phyloP scores from a whole-genome alignment of 2,329 filamentous ascomycete species.

The Cryphonectria parasitica region DNA sequence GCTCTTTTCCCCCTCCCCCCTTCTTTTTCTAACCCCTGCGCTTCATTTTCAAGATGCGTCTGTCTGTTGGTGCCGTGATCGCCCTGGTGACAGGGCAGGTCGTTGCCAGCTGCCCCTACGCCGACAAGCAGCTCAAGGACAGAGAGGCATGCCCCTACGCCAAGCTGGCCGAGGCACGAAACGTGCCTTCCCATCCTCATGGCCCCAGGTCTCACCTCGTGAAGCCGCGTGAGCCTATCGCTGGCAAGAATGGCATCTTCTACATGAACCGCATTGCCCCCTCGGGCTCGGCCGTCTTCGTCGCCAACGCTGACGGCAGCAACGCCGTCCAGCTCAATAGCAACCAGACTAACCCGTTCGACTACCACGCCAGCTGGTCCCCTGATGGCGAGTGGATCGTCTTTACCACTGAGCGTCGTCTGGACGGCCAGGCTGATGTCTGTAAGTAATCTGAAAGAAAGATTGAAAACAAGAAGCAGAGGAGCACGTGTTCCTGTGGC shows the following conservation, averaged over 20 bases:
- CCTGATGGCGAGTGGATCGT: constrained; percentile 44
- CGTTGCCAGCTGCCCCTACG: constrained; percentile 19
- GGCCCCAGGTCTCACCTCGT: constrained; percentile 2
- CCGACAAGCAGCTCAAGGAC: constrained; percentile 27
- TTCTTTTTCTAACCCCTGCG: too few relatives aligned
- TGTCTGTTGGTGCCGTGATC: constrained; percentile 14
- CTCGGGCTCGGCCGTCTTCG: constrained; percentile 30
- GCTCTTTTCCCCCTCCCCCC: neutral
- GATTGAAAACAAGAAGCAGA: neutral
- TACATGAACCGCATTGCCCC: constrained; percentile 33
- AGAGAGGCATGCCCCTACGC: constrained; percentile 25
- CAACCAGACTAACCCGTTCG: constrained; percentile 37
- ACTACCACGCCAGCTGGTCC: constrained; percentile 46
- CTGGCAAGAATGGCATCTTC: constrained; percentile 26
- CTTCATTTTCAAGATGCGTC: constrained; percentile 4
- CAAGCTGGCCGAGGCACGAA: constrained; percentile 7
- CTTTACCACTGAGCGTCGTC: constrained; percentile 45
- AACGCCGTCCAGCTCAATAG: constrained; percentile 41
- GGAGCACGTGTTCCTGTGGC: neutral
- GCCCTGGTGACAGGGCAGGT: constrained; percentile 12
- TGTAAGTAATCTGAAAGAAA: constrained; percentile 35
- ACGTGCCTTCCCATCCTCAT: neutral
- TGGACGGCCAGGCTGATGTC: constrained; percentile 46
- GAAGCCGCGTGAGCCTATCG: constrained; percentile 9
- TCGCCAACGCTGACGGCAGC: constrained; percentile 45